These are phyloP conservation scores for Eucalyptus marginata DNA, from an alignment of 345 rosid species.

Conservation along the genomic window DNA sequence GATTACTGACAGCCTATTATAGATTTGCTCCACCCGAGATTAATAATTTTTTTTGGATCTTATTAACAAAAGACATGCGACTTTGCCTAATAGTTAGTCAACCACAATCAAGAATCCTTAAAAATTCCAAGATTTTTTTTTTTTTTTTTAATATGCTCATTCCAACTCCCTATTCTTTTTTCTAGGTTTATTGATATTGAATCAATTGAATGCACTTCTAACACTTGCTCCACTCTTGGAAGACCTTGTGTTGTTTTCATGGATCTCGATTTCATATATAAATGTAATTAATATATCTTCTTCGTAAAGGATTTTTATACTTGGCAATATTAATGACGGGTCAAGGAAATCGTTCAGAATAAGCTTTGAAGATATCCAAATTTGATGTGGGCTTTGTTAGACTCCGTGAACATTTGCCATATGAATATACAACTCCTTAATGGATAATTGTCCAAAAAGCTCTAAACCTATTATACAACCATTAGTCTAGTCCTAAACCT, in stretches of 20 bases:
- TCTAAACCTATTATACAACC: rapidly evolving
- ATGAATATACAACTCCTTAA: not conserved
- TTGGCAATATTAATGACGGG: not conserved
- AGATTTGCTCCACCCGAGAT: not conserved
- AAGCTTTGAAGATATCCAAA: not conserved
- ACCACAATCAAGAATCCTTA: not conserved
- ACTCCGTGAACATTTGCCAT: not conserved
- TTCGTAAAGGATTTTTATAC: not conserved
- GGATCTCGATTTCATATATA: not conserved
- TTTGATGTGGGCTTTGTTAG: not conserved
- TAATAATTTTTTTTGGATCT: not conserved
- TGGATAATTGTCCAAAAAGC: not conserved
- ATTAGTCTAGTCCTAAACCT: not conserved
- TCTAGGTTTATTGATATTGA: not conserved
- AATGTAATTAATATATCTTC: not conserved
- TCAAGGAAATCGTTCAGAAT: not conserved
- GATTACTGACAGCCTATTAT: not conserved
- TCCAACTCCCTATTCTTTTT: not conserved
- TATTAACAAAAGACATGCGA: not conserved
- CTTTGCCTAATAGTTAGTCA: not conserved
- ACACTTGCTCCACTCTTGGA: not conserved
- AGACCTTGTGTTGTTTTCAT: not conserved
- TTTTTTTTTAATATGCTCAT: not conserved
- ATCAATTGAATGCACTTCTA: not conserved
- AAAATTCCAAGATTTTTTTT: not conserved